Evolutionary conservation across 2,329 filamentous ascomycete genomes (phyloP).

Genomic region (Calcarisporium arbuscula): DNA sequence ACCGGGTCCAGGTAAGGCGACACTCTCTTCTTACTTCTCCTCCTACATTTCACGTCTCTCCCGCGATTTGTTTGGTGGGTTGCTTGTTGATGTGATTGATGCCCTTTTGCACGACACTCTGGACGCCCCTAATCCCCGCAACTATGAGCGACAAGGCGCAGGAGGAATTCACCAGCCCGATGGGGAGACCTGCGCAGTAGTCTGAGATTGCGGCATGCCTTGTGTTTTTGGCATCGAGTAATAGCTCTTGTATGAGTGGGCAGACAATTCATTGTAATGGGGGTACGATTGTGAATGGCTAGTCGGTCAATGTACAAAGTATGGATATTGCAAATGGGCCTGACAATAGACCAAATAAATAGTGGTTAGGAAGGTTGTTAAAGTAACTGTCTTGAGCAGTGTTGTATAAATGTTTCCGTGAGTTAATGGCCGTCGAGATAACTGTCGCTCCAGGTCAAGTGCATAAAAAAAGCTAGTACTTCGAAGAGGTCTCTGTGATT

Average conservation of each 20-base stretch:
- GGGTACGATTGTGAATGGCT: constrained; percentile 42
- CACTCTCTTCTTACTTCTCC: neutral
- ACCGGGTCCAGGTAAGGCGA: constrained; percentile 4
- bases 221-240: constrained; percentile 39
- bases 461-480: no score
- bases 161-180: constrained; percentile 66
- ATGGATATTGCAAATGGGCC: no score
- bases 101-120: constrained; percentile 37
- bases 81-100: neutral
- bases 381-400: no score
- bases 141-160: constrained; percentile 67
- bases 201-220: constrained; percentile 35
- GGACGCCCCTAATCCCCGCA: constrained; percentile 68
- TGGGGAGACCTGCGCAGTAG: constrained; percentile 54
- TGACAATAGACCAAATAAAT: no score
- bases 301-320: no score
- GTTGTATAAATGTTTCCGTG: no score
- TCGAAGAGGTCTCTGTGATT: no score
- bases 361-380: no score
- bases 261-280: constrained; percentile 55
- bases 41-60: no score
- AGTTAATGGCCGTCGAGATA: no score
- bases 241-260: constrained; percentile 68
- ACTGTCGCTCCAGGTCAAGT: no score
- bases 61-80: no score